phyloP scores from a whole-genome alignment of 176 grass and related monocot species.

The Oryza meridionalis region DNA sequence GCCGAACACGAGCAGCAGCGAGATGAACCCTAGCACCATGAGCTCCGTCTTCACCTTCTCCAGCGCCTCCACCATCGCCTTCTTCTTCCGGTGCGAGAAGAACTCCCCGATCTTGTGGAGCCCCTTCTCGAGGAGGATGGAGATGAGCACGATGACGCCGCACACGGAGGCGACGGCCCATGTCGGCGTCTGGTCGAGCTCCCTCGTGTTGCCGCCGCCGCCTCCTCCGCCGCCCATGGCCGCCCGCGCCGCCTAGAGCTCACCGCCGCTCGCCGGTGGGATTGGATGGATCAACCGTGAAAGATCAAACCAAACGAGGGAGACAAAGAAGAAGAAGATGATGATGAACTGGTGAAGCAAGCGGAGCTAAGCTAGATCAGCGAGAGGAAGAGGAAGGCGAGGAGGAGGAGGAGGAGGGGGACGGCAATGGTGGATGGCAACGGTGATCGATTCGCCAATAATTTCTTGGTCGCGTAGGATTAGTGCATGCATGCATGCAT shows the following conservation, averaged over 20 bases:
- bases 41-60: constrained; percentile 98
- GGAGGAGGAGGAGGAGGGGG: neutral
- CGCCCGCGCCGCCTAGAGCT: neutral
- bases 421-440: constrained; percentile 22
- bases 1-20: constrained; percentile 83
- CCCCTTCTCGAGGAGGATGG: constrained; percentile 65
- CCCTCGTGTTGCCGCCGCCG: constrained; percentile 50
- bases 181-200: constrained; percentile 70
- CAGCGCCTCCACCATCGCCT: constrained; percentile 81
- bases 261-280: constrained; percentile 12
- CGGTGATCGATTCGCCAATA: neutral
- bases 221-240: constrained; percentile 42
- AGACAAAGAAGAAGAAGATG: constrained; percentile 5
- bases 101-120: constrained; percentile 69
- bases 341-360: constrained; percentile 2
- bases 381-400: neutral
- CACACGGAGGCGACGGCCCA: constrained; percentile 75
- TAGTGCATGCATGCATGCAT: neutral
- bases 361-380: neutral
- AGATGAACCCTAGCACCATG: constrained; percentile 97
- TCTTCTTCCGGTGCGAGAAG: constrained; percentile 77
- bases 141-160: constrained; percentile 70
- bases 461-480: constrained; percentile 16
- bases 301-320: constrained; percentile 25
- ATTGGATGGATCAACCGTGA: constrained; percentile 28